Evolutionary conservation across 352 stramenopile genomes (phyloP).

Genomic region (Phytopythium aichiense): DNA sequence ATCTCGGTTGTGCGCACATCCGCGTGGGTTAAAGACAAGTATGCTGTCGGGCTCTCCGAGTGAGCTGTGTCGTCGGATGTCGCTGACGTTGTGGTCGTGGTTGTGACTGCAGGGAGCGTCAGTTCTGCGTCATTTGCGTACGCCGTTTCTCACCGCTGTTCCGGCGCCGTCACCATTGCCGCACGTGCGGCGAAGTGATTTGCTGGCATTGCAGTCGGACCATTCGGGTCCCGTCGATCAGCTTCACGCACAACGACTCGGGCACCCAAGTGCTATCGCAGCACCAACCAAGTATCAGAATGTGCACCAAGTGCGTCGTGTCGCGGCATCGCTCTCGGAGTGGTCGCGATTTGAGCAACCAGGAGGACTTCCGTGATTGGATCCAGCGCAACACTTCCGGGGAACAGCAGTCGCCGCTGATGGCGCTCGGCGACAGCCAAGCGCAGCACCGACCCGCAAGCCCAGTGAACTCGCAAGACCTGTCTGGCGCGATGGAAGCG

Average conservation of each 20-base stretch:
- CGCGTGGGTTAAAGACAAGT: conserved; percentile 83
- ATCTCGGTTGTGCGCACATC: conserved; percentile 81
- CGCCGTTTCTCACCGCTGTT: conserved; percentile 83
- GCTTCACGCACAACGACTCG: conserved; percentile 79
- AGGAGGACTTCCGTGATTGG: conserved; percentile 81
- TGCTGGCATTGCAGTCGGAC: conserved; percentile 86
- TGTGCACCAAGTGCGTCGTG: conserved; percentile 82
- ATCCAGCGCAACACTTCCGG: conserved; percentile 51
- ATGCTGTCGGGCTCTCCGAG: conserved; percentile 12
- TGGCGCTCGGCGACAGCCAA: conserved; percentile 19
- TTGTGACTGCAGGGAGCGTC: conserved; percentile 46
- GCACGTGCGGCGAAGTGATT: conserved; percentile 85
- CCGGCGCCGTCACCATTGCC: conserved; percentile 83
- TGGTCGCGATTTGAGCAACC: conserved; percentile 61
- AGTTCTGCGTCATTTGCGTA: conserved; percentile 80
- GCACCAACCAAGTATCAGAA: conserved; percentile 77
- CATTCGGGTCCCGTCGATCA: conserved; percentile 80
- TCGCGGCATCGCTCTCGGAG: conserved; percentile 75
- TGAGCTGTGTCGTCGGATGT: background rate
- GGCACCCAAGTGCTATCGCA: conserved; percentile 74
- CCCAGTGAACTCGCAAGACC: conserved; percentile 63
- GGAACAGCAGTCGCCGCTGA: conserved; percentile 28
- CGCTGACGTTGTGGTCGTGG: background rate
- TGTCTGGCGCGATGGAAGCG: conserved; percentile 36
- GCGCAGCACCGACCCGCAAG: conserved; percentile 40